A percentile compares a stretch with the other conserved stretches of the same genome.
These are phyloP conservation scores for Sclerotinia trifoliorum DNA, from an alignment of 2,329 filamentous ascomycete genomes.

Conservation along the genomic window DNA sequence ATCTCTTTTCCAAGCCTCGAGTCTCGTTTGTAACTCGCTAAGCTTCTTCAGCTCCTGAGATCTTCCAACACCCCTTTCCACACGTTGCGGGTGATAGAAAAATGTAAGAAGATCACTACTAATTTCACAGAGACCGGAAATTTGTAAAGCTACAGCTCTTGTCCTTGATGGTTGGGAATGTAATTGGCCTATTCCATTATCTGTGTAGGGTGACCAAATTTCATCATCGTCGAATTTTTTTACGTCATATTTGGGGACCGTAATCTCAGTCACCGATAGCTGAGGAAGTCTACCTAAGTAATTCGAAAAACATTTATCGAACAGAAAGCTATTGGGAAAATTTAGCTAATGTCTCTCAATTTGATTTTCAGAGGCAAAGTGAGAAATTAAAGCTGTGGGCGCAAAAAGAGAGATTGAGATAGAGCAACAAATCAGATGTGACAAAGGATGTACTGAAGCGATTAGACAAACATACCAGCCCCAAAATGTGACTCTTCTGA, in stretches of 20 bases:
- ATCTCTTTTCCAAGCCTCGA: constrained; percentile 85
- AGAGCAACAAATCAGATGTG: neutral
- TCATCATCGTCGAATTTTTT: constrained; percentile 2
- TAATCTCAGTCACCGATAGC: constrained; percentile 74
- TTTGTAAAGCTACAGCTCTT: constrained; percentile 75
- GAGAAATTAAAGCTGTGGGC: neutral
- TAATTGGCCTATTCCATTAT: constrained; percentile 71
- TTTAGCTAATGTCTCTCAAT: neutral
- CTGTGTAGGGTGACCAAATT: constrained; percentile 87
- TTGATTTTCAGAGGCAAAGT: neutral
- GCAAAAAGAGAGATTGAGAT: neutral
- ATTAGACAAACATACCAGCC: constrained; percentile 51
- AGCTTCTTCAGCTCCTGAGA: constrained; percentile 86
- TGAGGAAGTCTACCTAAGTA: constrained; percentile 91
- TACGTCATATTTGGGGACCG: constrained; percentile 84
- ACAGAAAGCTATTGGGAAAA: constrained; percentile 63
- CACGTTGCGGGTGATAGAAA: constrained; percentile 82
- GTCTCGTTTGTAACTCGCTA: constrained; percentile 82
- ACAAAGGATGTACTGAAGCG: neutral
- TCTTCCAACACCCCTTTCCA: constrained; percentile 66
- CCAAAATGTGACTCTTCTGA: constrained; percentile 91
- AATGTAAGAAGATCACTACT: constrained; percentile 84
- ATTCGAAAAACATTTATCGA: constrained; percentile 99
- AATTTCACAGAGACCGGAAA: constrained; percentile 85
- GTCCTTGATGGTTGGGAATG: constrained; percentile 79